Evolutionary conservation across 2,329 filamentous ascomycete genomes (phyloP).

Genomic region (Pseudocercospora eumusae): DNA sequence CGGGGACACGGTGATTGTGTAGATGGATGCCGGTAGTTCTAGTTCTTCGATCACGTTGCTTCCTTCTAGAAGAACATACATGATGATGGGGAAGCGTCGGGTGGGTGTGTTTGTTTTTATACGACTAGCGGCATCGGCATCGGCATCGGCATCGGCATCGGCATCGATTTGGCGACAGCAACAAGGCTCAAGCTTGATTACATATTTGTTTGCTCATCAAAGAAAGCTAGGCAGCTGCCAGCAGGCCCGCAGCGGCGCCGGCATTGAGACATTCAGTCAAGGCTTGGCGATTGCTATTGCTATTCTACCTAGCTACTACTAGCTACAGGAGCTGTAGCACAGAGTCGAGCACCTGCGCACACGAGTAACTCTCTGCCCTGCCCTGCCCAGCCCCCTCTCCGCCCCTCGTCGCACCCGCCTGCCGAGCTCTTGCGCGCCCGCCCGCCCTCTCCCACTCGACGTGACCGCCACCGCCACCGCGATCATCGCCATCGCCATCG

Average conservation of each 20-base stretch:
- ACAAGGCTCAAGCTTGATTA: too few relatives aligned
- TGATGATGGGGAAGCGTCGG: too few relatives aligned
- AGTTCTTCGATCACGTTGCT: not conserved
- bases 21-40: not conserved
- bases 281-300: not conserved
- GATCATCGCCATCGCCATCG: not conserved
- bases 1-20: not conserved
- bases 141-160: too few relatives aligned
- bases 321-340: not conserved
- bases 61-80: not conserved
- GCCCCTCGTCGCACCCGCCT: not conserved
- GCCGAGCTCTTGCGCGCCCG: not conserved
- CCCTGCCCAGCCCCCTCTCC: not conserved
- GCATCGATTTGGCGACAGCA: not conserved
- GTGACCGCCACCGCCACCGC: constrained; percentile 1
- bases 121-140: too few relatives aligned
- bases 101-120: too few relatives aligned
- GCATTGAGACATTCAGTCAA: not conserved
- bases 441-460: not conserved
- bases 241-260: too few relatives aligned
- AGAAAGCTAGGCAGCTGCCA: too few relatives aligned
- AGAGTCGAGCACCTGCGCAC: not conserved
- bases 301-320: too few relatives aligned
- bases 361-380: not conserved
- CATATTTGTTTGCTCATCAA: too few relatives aligned